Base-by-base conservation (phyloP, 108 stramenopile genomes). In the Parietichytrium sp. region DNA sequence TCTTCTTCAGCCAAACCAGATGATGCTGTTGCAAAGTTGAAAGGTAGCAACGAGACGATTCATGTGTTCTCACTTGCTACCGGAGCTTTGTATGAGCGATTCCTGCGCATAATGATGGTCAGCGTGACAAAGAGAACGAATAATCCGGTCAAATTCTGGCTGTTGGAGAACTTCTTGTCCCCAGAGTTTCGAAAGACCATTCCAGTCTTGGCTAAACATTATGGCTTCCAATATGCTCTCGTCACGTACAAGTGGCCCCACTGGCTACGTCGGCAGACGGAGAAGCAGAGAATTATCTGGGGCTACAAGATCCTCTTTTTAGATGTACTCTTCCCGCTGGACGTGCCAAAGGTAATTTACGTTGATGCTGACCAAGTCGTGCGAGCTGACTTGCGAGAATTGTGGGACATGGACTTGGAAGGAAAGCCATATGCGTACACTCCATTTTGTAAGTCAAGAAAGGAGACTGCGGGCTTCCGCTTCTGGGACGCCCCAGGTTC, bases 261-360 rank as follows among this genome's bases (percentile, higher is more conserved):
- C 84, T 99, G 97, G 97, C 91, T 99, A 26, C 91, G 95, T 30
- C 89, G 88, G 29, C 97, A 99, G 84, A 95, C 90, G 47, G 96
- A 97, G 85, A 96, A 98, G 87, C 98, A 99, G 89, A 89, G 98
- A 31, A 95, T 97, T 54, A 99, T 99, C 83, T 99, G 98, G 98
- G 98, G 98, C 23, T 99, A 98, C 92, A 99, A 99, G 88, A 99
- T 99, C 79, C 90, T 99, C 10, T 99, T 99, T 81, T 86, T 99
- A 25, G 98, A 99, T 83, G 98, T 99, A 16, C 91, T 99, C 3
- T 99, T 99, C 84, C 98, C 98, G 4, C 89, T 97, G 18, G 86
- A 91, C 82, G 93, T 99, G 51, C 93, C 96, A 84, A 96, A 96
- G 84, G 92, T 98, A 48, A 96, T 96, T 18, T 95, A 95, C 82